Evolutionary conservation across 2,329 filamentous ascomycete species (phyloP), one percentile per base, ranked within the genome.

Genomic region (Pseudopyricularia cyperi): DNA sequence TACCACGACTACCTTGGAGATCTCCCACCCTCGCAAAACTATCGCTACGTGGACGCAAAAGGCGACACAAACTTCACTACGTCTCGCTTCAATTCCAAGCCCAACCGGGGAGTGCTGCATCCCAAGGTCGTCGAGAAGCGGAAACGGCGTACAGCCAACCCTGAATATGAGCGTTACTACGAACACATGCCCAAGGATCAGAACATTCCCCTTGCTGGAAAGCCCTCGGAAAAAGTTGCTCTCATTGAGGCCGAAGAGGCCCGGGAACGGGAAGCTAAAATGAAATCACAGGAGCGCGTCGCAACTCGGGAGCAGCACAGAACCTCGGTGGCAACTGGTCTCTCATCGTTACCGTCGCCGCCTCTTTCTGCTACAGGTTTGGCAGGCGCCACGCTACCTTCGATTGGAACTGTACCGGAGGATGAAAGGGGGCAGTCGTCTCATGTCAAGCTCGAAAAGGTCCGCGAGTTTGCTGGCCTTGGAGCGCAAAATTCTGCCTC

Each of bases 121-220:
- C 54, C 54, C 24, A 54, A 54, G 22, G 22, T 54, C 7, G 28
- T 30, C 1, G 54, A 48, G 6, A 51, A 51, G 19, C 22, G 28
- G 12, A 51, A 49, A 49, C 34, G 42, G 6, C 48, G 52, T 32
- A 46, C 28, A n/a, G 14, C 51, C 15, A 54, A 52, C 3, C 28
- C n/a, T 5, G 30, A 51, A 19, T 33, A 47, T 12, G 50, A 48
- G 44, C 30, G 15, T 8, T 47, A 50, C 17, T 54, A 50, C 33
- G 32, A 54, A 24, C 47, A 50, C n/a, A 19, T 54, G 28, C 53
- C 53, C 3, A 8, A 26, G 17, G 19, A 48, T 12, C 28, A 53
- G 46, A 59, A 57, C 53, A 47, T 57, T 6, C 58, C 59, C 2
- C 33, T 59, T 9, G 59, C 59, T 17, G 58, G 59, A 9, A 44